Base-by-base conservation (phyloP, 345 rosid genomes). In the Theobroma cacao region DNA sequence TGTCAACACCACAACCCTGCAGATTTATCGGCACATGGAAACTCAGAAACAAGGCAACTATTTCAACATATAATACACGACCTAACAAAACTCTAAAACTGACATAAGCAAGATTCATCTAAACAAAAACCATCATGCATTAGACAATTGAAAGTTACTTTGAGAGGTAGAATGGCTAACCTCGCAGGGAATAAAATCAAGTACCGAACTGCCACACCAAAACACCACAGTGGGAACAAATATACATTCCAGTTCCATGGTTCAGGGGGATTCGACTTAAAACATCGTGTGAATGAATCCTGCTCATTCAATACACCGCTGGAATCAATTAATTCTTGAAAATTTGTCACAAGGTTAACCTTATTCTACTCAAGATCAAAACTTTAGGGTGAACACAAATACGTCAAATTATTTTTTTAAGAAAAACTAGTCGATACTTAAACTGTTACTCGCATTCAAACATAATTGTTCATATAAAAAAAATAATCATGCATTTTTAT, bases 201-300 rank as follows among this genome's bases (percentile, higher is more conserved):
- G 82, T 94, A 94, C 80, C 99, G 89, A 83, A 93, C 64, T 50
- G 88, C 82, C 83, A 94, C 98, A 14, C 99, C 99, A 1, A 62
- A 87, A 76, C 99, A 97, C 98, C 98, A 94, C 18, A 94, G 79
- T 43, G 98, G 98, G 83, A 97, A 97, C 74, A 97, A 78, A 76
- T 93, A 97, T 33, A 97, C 77, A 79, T 97, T 97, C 98, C 99
- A 94, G 78, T 91, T 97, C 99, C 99, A 94, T 34, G 94, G 98
- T 75, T 97, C 99, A 3, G 92, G 94, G 31, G 95, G 88, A 90
- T 83, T 97, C 13, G 98, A 94, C 88, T 97, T 97, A 82, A 97
- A 97, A 82, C 99, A 97, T 63, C 98, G 80, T 2, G 99, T 97
- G 82, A 97, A 94, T 0, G 98, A 80, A 66, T 97, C 99, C 98